Conservation (phyloP, 495 filamentous ascomycete species). For the Staphylotrichum longicolle region DNA sequence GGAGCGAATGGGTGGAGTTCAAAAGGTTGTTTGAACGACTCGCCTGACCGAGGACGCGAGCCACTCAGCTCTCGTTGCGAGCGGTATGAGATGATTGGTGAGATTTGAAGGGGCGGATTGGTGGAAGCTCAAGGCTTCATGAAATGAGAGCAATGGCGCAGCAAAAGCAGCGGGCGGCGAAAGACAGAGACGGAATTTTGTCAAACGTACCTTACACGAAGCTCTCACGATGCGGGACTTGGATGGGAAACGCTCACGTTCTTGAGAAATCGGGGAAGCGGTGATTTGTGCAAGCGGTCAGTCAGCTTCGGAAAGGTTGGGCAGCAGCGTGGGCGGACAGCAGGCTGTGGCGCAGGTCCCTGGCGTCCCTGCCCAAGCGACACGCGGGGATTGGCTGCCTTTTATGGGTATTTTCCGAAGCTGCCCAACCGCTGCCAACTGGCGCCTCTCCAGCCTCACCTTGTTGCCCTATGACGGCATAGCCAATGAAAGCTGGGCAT, state of each 20-base stretch:
- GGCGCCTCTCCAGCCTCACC: conserved; percentile 35
- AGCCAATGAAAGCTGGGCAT: conserved; percentile 1
- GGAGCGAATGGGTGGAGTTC: conserved; percentile 38
- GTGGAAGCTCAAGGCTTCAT: neutral
- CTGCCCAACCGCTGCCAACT: conserved; percentile 35
- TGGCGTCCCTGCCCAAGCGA: conserved; percentile 10
- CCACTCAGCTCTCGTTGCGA: conserved; percentile 40
- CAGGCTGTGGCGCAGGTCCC: conserved; percentile 27
- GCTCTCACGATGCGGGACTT: conserved; percentile 15
- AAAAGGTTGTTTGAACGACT: conserved; percentile 33
- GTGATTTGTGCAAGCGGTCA: conserved; percentile 41
- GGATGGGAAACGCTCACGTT: conserved; percentile 10
- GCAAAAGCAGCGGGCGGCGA: conserved; percentile 8
- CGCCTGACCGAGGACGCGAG: conserved; percentile 27
- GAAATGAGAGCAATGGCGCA: neutral
- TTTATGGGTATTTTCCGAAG: conserved; percentile 13
- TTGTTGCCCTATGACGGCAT: conserved; percentile 30
- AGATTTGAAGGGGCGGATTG: conserved; percentile 33
- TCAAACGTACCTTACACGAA: conserved; percentile 22
- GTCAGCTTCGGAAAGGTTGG: conserved; percentile 34
- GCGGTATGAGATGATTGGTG: conserved; percentile 43
- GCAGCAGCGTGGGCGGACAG: conserved; percentile 34
- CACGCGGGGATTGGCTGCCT: conserved; percentile 20
- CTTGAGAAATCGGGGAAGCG: conserved; percentile 9
- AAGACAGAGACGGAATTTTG: neutral